Percentiles rank a stretch among this genome's conserved stretches.
Evolutionary conservation across 2,329 filamentous ascomycete species (phyloP).

Genomic region (Alternaria triticina): DNA sequence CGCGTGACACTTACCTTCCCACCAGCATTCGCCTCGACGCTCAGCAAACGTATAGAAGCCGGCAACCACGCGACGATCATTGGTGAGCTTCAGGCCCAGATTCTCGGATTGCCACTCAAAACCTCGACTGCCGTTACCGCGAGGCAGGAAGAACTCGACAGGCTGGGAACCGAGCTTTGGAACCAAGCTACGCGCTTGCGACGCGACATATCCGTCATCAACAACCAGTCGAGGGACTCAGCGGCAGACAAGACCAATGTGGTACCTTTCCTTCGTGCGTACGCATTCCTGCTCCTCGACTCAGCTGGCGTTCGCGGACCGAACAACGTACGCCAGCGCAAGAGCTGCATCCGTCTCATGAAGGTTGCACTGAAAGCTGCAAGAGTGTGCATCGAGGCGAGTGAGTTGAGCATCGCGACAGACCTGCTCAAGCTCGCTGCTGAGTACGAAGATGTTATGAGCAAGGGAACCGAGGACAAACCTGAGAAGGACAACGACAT

Average conservation of each 20-base stretch:
- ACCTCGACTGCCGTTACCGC: slow-evolving; percentile 32
- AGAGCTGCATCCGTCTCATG: slow-evolving; percentile 62
- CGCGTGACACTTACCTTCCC: slow-evolving; percentile 12
- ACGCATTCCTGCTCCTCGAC: slow-evolving; percentile 74
- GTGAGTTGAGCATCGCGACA: slow-evolving; percentile 64
- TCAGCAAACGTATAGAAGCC: slow-evolving; percentile 32
- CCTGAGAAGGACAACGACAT: slow-evolving; percentile 36
- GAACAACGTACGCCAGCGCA: slow-evolving; percentile 25
- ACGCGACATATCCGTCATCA: slow-evolving; percentile 21
- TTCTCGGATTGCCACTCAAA: slow-evolving; percentile 49
- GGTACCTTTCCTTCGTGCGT: slow-evolving; percentile 53
- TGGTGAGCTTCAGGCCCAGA: slow-evolving; percentile 49
- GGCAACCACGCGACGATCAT: slow-evolving; percentile 27
- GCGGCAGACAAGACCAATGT: slow-evolving; percentile 20
- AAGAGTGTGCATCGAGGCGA: slow-evolving; percentile 66
- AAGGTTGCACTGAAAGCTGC: slow-evolving; percentile 71
- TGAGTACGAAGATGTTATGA: slow-evolving; percentile 51
- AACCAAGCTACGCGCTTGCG: slow-evolving; percentile 66
- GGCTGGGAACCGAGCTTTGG: slow-evolving; percentile 66
- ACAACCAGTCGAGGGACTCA: slow-evolving; percentile 43
- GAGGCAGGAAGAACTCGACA: slow-evolving; percentile 60
- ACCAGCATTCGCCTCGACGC: slow-evolving; percentile 42
- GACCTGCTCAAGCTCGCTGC: slow-evolving; percentile 70
- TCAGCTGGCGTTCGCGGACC: slow-evolving; percentile 32
- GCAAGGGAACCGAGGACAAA: slow-evolving; percentile 19